These are phyloP conservation scores for Aspergillus sp. DNA, from an alignment of 2,329 filamentous ascomycete genomes.

Conservation along the genomic window DNA sequence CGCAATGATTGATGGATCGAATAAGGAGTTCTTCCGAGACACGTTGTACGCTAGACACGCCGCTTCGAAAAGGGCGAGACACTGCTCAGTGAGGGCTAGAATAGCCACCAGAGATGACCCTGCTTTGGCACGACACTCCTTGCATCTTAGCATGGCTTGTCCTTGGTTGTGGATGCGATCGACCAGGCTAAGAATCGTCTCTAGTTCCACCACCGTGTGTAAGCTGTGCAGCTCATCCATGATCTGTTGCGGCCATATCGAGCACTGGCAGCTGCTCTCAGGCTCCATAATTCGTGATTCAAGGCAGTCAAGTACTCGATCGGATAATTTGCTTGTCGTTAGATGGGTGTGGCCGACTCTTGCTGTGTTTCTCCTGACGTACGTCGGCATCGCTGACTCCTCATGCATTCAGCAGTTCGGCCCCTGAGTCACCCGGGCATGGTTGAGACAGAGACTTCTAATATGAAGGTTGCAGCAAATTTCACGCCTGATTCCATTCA, in stretches of 20 bases:
- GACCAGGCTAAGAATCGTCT: constrained; percentile 29
- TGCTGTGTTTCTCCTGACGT: background rate
- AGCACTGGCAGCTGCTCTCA: constrained; percentile 29
- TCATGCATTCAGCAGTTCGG: background rate
- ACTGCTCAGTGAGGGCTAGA: constrained; percentile 44
- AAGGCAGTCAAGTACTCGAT: background rate
- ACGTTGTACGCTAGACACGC: constrained; percentile 33
- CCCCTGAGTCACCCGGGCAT: constrained; percentile 8
- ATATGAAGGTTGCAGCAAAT: constrained; percentile 15
- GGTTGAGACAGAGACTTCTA: constrained; percentile 3
- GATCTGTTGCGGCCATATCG: constrained; percentile 28
- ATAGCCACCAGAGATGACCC: constrained; percentile 41
- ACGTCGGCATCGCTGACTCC: constrained; percentile 13
- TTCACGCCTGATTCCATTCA: constrained; percentile 14
- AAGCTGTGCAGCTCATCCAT: constrained; percentile 30
- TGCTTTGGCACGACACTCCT: constrained; percentile 25
- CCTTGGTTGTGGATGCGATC: constrained; percentile 30
- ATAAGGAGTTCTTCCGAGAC: constrained; percentile 26
- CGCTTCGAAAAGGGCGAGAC: constrained; percentile 33
- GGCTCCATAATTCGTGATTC: constrained; percentile 19
- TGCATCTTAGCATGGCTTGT: constrained; percentile 28
- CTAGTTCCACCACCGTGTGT: constrained; percentile 33
- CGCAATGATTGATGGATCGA: constrained; percentile 27
- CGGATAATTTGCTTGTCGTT: background rate
- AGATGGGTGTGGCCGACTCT: constrained; percentile 1